phyloP scores from a whole-genome alignment of 2,329 filamentous ascomycete species.

The Clarireedia paspali region DNA sequence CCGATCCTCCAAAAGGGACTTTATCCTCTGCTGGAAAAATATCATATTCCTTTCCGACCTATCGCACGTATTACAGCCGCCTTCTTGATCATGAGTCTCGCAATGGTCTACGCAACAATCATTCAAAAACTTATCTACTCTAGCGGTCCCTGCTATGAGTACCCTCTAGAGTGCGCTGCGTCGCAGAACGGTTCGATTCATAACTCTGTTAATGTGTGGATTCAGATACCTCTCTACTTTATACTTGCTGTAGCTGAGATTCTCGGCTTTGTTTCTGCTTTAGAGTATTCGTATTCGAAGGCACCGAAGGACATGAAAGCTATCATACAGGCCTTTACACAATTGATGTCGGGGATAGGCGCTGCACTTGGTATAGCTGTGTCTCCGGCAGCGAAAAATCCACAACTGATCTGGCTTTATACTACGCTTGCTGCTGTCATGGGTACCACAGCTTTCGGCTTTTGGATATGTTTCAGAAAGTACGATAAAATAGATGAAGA shows the following conservation, averaged over 20 bases:
- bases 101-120: conserved; percentile 48
- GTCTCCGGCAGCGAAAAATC: background rate
- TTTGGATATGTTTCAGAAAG: too few relatives aligned
- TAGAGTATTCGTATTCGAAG: conserved; percentile 69
- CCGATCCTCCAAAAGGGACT: conserved; percentile 45
- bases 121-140: conserved; percentile 53
- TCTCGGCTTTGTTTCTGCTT: conserved; percentile 57
- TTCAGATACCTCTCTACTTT: conserved; percentile 42
- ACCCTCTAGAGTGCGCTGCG: conserved; percentile 38
- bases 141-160: conserved; percentile 43
- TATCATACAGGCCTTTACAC: conserved; percentile 47
- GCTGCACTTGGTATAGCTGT: conserved; percentile 34
- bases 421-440: too few relatives aligned
- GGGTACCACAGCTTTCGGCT: too few relatives aligned
- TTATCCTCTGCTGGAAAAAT: conserved; percentile 50
- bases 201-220: conserved; percentile 44
- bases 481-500: too few relatives aligned
- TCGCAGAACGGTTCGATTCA: conserved; percentile 24
- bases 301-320: conserved; percentile 62
- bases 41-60: conserved; percentile 41
- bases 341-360: conserved; percentile 50
- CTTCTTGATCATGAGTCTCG: conserved; percentile 43
- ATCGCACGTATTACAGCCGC: conserved; percentile 50
- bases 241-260: conserved; percentile 53
- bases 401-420: background rate